Conservation (phyloP, 2,329 filamentous ascomycete species). For the Paecilomyces sp. region DNA sequence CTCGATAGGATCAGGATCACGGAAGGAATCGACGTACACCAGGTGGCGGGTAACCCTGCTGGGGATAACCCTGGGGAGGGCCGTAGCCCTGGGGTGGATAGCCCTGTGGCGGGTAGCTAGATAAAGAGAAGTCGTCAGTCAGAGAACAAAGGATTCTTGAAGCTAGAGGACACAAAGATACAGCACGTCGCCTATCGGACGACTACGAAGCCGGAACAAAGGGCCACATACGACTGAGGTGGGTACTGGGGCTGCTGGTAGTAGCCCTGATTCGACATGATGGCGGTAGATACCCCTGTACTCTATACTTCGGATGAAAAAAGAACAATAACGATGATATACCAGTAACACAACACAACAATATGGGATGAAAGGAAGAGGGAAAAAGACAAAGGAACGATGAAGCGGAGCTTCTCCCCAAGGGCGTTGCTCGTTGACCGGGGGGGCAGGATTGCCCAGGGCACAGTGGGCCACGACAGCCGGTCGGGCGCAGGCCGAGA, state of each 20-base stretch:
- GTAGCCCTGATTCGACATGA: conserved; percentile 38
- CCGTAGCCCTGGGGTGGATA: conserved; percentile 28
- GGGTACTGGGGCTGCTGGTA: conserved; percentile 21
- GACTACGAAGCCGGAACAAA: conserved; percentile 8
- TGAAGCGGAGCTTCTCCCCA: neutral
- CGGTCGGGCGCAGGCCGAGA: neutral
- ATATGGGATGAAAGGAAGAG: neutral
- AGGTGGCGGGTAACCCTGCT: conserved; percentile 25
- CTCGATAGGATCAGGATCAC: conserved; percentile 1
- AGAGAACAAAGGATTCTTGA: neutral
- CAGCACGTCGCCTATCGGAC: conserved; percentile 1
- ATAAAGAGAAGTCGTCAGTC: neutral
- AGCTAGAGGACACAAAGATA: neutral
- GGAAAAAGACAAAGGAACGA: neutral
- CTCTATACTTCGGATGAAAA: neutral
- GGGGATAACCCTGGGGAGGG: conserved; percentile 21
- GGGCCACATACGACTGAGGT: conserved; percentile 9
- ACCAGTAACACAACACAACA: neutral
- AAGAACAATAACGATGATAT: neutral
- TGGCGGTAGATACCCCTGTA: neutral
- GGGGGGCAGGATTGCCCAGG: neutral
- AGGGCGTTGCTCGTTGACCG: neutral
- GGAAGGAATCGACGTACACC: conserved; percentile 20
- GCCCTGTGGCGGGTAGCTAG: conserved; percentile 20
- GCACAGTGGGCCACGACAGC: neutral